Conservation (phyloP, 2,329 filamentous ascomycete species). For the Leptographium wingfieldii region DNA sequence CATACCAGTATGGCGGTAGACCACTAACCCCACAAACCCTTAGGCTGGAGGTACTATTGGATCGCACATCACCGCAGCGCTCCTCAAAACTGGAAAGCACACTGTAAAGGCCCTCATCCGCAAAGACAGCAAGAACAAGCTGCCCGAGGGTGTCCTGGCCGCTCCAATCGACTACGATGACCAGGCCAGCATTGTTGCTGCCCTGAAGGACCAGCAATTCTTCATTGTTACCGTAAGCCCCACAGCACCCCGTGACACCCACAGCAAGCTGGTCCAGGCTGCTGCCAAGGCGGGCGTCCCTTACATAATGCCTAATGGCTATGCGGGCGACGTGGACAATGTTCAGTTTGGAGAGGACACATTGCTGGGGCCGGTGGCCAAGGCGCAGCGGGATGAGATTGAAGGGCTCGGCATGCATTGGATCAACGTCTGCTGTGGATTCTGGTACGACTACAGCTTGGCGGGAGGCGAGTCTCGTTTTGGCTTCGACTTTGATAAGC, state of each 20-base stretch:
- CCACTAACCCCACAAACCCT: not conserved
- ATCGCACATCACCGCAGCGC: slow-evolving; percentile 22
- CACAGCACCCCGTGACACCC: slow-evolving; percentile 28
- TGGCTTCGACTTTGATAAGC: slow-evolving; percentile 36
- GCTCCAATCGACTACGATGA: slow-evolving; percentile 32
- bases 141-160: slow-evolving; percentile 31
- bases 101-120: slow-evolving; percentile 38
- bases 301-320: slow-evolving; percentile 44
- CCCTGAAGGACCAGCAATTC: slow-evolving; percentile 40
- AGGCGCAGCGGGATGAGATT: not conserved
- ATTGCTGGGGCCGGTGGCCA: slow-evolving; percentile 27
- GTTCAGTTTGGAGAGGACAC: slow-evolving; percentile 24
- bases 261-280: slow-evolving; percentile 38
- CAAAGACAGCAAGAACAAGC: slow-evolving; percentile 17
- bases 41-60: slow-evolving; percentile 31
- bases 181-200: slow-evolving; percentile 29
- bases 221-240: slow-evolving; percentile 41
- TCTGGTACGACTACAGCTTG: slow-evolving; percentile 42
- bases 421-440: slow-evolving; percentile 30
- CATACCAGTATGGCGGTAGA: slow-evolving; percentile 6
- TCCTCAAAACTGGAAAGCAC: slow-evolving; percentile 35
- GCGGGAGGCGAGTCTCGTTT: slow-evolving; percentile 21
- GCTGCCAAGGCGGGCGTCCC: slow-evolving; percentile 41
- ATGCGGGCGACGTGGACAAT: slow-evolving; percentile 24
- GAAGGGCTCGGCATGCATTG: not conserved